These are phyloP conservation scores for Diphasiastrum complanatum DNA, from an alignment of 83 land plant species.

Conservation along the genomic window DNA sequence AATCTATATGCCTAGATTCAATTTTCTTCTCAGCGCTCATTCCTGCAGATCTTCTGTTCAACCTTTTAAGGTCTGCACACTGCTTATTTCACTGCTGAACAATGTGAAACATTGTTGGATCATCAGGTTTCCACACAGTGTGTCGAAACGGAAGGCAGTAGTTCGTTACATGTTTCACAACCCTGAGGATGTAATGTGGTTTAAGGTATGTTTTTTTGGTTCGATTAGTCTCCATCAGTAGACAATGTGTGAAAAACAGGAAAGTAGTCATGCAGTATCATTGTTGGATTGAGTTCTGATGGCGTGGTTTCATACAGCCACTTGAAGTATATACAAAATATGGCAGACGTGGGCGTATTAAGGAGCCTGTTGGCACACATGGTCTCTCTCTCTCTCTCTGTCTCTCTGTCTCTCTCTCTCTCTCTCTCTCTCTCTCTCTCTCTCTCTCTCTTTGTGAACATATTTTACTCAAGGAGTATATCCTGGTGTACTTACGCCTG, in stretches of 20 bases:
- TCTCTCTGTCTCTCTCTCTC: too few relatives aligned
- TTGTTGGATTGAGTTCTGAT: background rate
- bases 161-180: conserved; percentile 92
- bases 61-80: background rate
- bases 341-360: conserved; percentile 88
- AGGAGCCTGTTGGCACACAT: conserved; percentile 95
- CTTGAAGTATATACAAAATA: conserved; percentile 83
- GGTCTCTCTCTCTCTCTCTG: too few relatives aligned
- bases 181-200: conserved; percentile 95
- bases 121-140: conserved; percentile 81
- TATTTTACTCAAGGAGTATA: too few relatives aligned
- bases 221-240: background rate
- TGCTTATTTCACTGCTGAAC: background rate
- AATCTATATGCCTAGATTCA: background rate
- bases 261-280: background rate
- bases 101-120: background rate
- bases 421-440: too few relatives aligned
- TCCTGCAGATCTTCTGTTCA: background rate
- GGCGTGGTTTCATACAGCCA: conserved; percentile 49
- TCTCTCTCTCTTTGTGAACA: too few relatives aligned
- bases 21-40: background rate
- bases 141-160: conserved; percentile 65
- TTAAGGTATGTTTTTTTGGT: conserved; percentile 47
- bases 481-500: too few relatives aligned
- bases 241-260: background rate